Percentiles rank a stretch among this genome's conserved stretches.
Conservation (phyloP, 441 rosid species). For the Flueggea neowawraea region DNA sequence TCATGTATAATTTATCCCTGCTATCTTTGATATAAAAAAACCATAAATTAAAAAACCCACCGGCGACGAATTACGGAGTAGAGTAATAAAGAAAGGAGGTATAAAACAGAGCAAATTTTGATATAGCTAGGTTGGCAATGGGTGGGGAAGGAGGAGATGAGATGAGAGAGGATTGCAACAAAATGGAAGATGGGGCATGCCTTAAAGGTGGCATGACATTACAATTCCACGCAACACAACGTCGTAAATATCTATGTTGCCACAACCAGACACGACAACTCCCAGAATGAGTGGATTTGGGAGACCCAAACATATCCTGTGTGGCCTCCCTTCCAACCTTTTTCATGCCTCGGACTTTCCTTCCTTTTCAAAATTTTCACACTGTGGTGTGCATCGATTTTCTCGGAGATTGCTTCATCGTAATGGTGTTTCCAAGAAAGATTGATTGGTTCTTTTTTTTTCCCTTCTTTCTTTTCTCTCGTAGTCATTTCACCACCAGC, state of each 20-base stretch:
- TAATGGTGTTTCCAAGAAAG: constrained; percentile 25
- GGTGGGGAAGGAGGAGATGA: too few relatives aligned
- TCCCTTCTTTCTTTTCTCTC: background rate
- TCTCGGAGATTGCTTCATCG: constrained; percentile 34
- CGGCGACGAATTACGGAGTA: too few relatives aligned
- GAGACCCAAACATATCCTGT: constrained; percentile 44
- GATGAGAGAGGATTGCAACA: too few relatives aligned
- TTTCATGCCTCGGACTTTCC: constrained; percentile 40
- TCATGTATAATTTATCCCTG: too few relatives aligned
- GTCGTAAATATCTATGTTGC: background rate
- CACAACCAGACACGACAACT: background rate
- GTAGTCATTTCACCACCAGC: background rate
- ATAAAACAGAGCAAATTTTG: too few relatives aligned
- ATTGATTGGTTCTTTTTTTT: background rate
- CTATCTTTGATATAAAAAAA: too few relatives aligned
- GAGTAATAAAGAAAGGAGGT: too few relatives aligned
- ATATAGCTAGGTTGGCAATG: too few relatives aligned
- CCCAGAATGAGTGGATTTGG: constrained; percentile 23
- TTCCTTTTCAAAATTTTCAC: constrained; percentile 25
- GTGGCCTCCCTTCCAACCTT: constrained; percentile 34
- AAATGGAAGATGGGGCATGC: background rate
- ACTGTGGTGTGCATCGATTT: constrained; percentile 31
- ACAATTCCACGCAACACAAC: background rate
- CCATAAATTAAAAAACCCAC: too few relatives aligned
- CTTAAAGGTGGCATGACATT: background rate